phyloP scores from a whole-genome alignment of 1,139 yeast genomes.

The Protomyces lactucae-debilis region DNA sequence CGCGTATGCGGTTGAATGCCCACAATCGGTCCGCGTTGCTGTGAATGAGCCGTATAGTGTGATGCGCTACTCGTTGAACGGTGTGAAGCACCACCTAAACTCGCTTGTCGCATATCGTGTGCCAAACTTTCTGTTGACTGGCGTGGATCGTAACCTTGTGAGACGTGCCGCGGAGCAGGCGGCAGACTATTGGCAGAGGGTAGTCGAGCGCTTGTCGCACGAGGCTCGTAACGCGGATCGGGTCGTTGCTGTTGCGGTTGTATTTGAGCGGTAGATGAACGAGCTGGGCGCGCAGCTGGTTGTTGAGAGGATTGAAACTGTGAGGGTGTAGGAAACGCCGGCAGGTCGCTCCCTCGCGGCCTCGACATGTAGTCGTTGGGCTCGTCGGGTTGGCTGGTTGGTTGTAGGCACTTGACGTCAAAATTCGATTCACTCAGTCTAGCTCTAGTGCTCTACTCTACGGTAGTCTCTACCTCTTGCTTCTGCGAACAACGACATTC shows the following conservation, averaged over 20 bases:
- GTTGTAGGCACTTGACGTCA: no score
- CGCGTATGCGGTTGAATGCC: conserved; percentile 8
- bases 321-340: not conserved
- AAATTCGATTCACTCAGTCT: no score
- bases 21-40: conserved; percentile 3
- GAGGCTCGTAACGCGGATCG: not conserved
- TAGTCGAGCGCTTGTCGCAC: not conserved
- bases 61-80: not conserved
- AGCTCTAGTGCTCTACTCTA: not conserved
- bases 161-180: not conserved
- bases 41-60: not conserved
- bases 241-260: not conserved
- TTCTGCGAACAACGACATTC: not conserved
- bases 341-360: not conserved
- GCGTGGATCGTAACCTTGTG: not conserved
- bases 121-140: not conserved
- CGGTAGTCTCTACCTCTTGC: not conserved
- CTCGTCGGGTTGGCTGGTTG: no score
- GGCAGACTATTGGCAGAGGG: not conserved
- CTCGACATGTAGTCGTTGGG: not conserved
- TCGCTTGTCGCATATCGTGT: not conserved
- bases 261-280: not conserved
- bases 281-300: not conserved
- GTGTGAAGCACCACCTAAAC: not conserved
- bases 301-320: not conserved